A percentile compares a stretch with the other conserved stretches of the same genome.
Conservation (phyloP, 2,329 filamentous ascomycete species). For the Diaporthe australafricana region DNA sequence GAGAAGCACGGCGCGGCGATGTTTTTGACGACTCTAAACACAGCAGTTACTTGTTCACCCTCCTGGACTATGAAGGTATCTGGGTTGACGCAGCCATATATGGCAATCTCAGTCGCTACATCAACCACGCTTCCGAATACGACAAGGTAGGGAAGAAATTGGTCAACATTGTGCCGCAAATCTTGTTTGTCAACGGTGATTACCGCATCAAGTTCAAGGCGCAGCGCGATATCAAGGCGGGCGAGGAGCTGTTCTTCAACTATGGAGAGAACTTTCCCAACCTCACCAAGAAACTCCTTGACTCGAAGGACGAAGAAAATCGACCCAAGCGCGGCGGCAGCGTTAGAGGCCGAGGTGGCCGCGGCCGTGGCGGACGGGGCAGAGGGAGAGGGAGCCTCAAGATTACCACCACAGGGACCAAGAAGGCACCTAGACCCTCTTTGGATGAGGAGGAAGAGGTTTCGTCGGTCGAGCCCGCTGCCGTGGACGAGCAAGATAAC, state of each 20-base stretch:
- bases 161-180: constrained; percentile 72
- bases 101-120: constrained; percentile 85
- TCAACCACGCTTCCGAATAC: constrained; percentile 76
- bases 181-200: constrained; percentile 79
- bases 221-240: constrained; percentile 72
- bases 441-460: constrained; percentile 32
- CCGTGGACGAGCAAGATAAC: constrained; percentile 40
- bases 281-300: constrained; percentile 63
- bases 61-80: constrained; percentile 69
- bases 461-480: neutral
- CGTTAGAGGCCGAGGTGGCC: constrained; percentile 29
- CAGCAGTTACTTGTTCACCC: constrained; percentile 73
- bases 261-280: constrained; percentile 79
- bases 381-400: constrained; percentile 34
- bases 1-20: constrained; percentile 70
- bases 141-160: constrained; percentile 55
- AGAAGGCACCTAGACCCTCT: constrained; percentile 27
- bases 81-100: constrained; percentile 82
- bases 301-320: constrained; percentile 51
- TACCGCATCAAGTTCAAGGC: constrained; percentile 82
- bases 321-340: constrained; percentile 29
- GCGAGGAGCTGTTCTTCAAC: constrained; percentile 85
- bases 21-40: constrained; percentile 72
- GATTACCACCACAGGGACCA: constrained; percentile 34
- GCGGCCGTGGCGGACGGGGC: constrained; percentile 35